A percentile compares a stretch with the other conserved stretches of the same genome.
phyloP scores from a whole-genome alignment of 179 eudicot genomes.

The Patellifolia procumbens region DNA sequence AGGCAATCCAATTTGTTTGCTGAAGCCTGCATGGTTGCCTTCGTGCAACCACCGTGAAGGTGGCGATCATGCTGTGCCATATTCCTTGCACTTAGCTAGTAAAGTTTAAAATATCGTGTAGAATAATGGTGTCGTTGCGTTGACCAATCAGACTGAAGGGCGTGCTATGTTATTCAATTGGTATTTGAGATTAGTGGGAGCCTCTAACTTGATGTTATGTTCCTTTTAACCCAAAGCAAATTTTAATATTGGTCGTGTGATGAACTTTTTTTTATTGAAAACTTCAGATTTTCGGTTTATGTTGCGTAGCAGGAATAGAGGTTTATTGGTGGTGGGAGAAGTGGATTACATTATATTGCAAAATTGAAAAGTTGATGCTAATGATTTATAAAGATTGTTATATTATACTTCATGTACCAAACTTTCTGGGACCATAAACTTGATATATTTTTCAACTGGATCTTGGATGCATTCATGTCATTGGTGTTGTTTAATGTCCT shows the following conservation, averaged over 20 bases:
- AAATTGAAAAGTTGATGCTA: too few species aligned
- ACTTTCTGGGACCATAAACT: too few species aligned
- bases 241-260: neutral
- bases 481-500: neutral
- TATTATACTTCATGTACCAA: too few species aligned
- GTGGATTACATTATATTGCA: too few species aligned
- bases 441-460: too few species aligned
- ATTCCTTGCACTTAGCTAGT: neutral
- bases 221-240: neutral
- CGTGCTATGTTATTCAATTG: neutral
- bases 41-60: neutral
- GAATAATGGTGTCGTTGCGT: neutral
- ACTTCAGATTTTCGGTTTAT: neutral
- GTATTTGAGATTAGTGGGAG: neutral
- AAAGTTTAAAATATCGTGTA: neutral
- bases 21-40: slow-evolving; percentile 8
- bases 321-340: neutral
- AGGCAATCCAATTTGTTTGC: neutral
- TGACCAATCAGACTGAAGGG: slow-evolving; percentile 1
- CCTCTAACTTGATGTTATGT: neutral
- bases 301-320: neutral
- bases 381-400: too few species aligned
- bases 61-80: slow-evolving; percentile 9
- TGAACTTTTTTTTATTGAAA: neutral
- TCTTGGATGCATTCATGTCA: too few species aligned